Conservation (phyloP, 495 filamentous ascomycete genomes). For the Talaromyces stipitatus region DNA sequence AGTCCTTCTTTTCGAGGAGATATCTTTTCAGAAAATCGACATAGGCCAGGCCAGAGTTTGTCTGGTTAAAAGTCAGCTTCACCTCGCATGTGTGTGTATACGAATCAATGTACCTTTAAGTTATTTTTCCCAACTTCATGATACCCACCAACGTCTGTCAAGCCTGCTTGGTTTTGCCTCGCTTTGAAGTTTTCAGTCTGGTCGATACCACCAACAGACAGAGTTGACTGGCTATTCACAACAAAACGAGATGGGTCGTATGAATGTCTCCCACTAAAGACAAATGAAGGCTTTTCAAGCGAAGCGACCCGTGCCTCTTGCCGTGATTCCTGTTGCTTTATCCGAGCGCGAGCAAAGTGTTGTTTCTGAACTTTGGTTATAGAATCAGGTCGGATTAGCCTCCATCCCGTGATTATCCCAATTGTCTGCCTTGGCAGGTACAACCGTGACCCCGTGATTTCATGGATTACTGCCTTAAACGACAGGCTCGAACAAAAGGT, state of each 20-base stretch:
- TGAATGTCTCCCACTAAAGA: neutral
- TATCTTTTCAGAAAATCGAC: neutral
- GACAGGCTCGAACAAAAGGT: too few species aligned
- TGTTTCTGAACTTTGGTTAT: slow-evolving; percentile 21
- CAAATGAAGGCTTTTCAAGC: neutral
- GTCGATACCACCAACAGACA: neutral
- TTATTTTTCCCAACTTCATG: neutral
- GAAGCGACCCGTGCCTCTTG: neutral
- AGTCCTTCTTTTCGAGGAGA: slow-evolving; percentile 3
- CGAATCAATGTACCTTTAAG: neutral
- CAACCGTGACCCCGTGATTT: too few species aligned
- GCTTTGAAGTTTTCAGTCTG: neutral
- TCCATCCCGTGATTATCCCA: too few species aligned
- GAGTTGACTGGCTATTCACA: neutral
- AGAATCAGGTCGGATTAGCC: slow-evolving; percentile 16
- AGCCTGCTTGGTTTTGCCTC: neutral
- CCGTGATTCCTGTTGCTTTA: neutral
- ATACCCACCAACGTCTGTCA: neutral
- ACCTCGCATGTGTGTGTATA: too few species aligned
- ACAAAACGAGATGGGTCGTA: neutral
- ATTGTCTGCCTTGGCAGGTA: too few species aligned
- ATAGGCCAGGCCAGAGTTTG: neutral
- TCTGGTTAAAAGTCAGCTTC: neutral
- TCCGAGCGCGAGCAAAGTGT: slow-evolving; percentile 19
- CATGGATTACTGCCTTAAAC: too few species aligned